These are phyloP conservation scores for Centrapalus pauciflorus DNA, from an alignment of 129 eudicot species.

Conservation along the genomic window DNA sequence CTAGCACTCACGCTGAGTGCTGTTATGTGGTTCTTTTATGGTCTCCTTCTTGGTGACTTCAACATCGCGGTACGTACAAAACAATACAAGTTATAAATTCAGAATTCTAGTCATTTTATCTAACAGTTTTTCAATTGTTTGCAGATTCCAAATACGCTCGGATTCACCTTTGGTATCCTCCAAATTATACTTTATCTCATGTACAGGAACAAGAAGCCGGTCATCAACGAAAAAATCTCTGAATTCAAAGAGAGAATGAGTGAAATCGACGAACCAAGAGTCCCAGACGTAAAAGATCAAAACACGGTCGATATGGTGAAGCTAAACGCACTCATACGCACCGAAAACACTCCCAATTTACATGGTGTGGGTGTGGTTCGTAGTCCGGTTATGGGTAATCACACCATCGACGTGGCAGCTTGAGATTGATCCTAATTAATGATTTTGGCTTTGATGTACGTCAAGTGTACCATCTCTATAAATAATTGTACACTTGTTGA, in stretches of 20 bases:
- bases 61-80: slow-evolving; percentile 53
- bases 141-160: slow-evolving; percentile 68
- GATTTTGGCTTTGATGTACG: slow-evolving; percentile 23
- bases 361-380: slow-evolving; percentile 6
- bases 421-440: slow-evolving; percentile 26
- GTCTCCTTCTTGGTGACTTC: slow-evolving; percentile 60
- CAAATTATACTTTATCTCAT: slow-evolving; percentile 60
- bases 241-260: slow-evolving; percentile 28
- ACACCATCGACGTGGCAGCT: slow-evolving; percentile 29
- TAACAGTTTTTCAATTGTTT: not conserved
- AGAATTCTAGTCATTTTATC: not conserved
- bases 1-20: slow-evolving; percentile 77
- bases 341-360: slow-evolving; percentile 31
- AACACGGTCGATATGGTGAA: slow-evolving; percentile 40
- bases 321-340: slow-evolving; percentile 22
- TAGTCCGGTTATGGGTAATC: slow-evolving; percentile 26
- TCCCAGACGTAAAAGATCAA: slow-evolving; percentile 33
- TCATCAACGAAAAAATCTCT: slow-evolving; percentile 22
- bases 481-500: slow-evolving; percentile 30
- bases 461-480: slow-evolving; percentile 35
- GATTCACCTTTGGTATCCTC: slow-evolving; percentile 57
- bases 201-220: slow-evolving; percentile 42
- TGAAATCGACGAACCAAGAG: slow-evolving; percentile 28
- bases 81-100: not conserved
- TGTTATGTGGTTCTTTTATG: slow-evolving; percentile 92